Base-by-base conservation (phyloP, 176 grass and related monocot species). In the Themeda triandra region DNA sequence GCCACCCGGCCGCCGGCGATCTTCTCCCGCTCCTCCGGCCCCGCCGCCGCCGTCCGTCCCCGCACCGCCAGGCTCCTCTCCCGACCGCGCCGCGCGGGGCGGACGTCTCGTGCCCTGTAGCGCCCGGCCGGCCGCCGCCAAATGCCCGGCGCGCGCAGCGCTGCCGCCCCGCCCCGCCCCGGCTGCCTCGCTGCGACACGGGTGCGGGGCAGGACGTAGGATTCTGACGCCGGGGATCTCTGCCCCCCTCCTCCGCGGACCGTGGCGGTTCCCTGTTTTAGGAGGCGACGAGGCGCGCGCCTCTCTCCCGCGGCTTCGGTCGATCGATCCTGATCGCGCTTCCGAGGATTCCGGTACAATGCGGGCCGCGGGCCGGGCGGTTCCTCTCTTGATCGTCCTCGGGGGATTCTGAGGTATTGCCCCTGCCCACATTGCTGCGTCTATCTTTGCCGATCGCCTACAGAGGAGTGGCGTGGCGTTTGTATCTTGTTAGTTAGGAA, bases 61-160 rank as follows among this genome's bases (percentile, higher is more conserved):
- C 58, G 58, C 58, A 24, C 25, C 74, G 13, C 81, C 33, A 21
- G 24, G 67, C 14, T 78, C 73, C 56, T 60, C 1, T 54, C 19
- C 51, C 2, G n/a, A 25, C 56, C 58, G 17, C 3, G 68, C 70
- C 21, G 41, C 75, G 81, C 75, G 14, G 45, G 19, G 56, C 13
- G 56, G 56, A 67, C 18, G 53, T 27, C 53, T 51, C 30, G 53
- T 73, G 75, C 19, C 74, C 42, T 56, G 75, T 80, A 75, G 33
- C 60, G 45, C 37, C 37, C 33, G 3, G 37, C 32, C 44, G 9
- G 39, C 45, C 33, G 19, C 21, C 23, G n/a, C 58, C 77, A 63
- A 67, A 80, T 80, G 87, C 62, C 29, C 82, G 77, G 71, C 63
- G 63, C 48, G 63, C 51, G 64, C 82, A 28, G 82, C 40, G 76